Percentiles rank a stretch among this genome's conserved stretches.
These are phyloP conservation scores for Tubosaeta sp. DNA, from an alignment of 768 basidiomycete genomes.

Conservation along the genomic window DNA sequence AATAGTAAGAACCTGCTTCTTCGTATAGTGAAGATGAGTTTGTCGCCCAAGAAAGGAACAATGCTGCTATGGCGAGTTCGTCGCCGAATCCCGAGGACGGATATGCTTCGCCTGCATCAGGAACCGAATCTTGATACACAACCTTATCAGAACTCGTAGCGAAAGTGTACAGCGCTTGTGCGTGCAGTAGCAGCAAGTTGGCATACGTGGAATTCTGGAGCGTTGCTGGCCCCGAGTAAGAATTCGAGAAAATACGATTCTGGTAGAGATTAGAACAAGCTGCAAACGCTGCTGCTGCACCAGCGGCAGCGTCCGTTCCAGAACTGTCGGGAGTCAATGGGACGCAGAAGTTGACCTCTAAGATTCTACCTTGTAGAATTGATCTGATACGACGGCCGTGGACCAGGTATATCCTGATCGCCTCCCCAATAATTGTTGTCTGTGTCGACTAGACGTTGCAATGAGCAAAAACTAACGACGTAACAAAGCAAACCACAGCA, in stretches of 20 bases:
- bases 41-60: constrained; percentile 71
- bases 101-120: constrained; percentile 60
- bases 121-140: constrained; percentile 68
- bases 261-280: constrained; percentile 82
- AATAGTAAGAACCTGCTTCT: constrained; percentile 61
- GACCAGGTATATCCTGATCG: constrained; percentile 68
- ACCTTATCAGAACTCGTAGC: constrained; percentile 63
- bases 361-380: constrained; percentile 52
- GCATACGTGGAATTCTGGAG: constrained; percentile 74
- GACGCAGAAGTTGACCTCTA: neutral
- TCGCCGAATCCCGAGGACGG: constrained; percentile 68
- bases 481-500: constrained; percentile 21
- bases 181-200: constrained; percentile 64
- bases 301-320: constrained; percentile 87
- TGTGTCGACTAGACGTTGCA: constrained; percentile 39
- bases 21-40: constrained; percentile 56
- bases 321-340: constrained; percentile 39
- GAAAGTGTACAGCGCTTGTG: constrained; percentile 68
- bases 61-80: constrained; percentile 70
- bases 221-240: constrained; percentile 57
- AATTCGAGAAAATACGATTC: constrained; percentile 49
- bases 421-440: constrained; percentile 90
- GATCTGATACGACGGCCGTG: constrained; percentile 74
- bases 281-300: constrained; percentile 82
- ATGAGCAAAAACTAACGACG: constrained; percentile 1